A percentile compares a stretch with the other conserved stretches of the same genome.
phyloP scores from a whole-genome alignment of 2,329 filamentous ascomycete genomes.

The Claviceps sp. region DNA sequence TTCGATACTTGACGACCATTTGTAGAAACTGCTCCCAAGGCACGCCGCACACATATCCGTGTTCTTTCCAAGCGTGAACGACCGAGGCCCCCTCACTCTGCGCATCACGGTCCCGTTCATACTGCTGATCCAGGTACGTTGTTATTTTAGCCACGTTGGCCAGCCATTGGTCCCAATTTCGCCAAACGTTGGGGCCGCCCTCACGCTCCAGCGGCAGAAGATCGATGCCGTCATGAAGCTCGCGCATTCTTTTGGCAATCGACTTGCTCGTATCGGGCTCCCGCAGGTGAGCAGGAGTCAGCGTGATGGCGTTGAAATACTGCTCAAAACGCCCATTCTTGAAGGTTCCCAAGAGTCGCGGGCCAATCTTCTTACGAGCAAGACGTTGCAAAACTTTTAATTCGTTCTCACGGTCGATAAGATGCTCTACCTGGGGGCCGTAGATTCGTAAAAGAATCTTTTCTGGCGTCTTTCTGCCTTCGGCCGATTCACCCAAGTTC shows the following conservation, averaged over 20 bases:
- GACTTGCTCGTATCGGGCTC: slow-evolving; percentile 74
- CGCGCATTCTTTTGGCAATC: slow-evolving; percentile 95
- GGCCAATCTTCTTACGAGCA: slow-evolving; percentile 84
- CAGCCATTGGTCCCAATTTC: slow-evolving; percentile 92
- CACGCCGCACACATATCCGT: slow-evolving; percentile 68
- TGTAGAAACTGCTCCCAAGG: slow-evolving; percentile 68
- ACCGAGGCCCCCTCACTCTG: slow-evolving; percentile 13
- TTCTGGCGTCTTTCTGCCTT: slow-evolving; percentile 31
- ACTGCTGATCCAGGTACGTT: slow-evolving; percentile 42
- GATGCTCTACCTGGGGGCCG: slow-evolving; percentile 84
- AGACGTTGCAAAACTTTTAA: slow-evolving; percentile 74
- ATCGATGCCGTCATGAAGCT: slow-evolving; percentile 88
- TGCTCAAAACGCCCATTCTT: slow-evolving; percentile 92
- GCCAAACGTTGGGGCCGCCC: slow-evolving; percentile 71
- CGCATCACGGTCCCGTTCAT: slow-evolving; percentile 28
- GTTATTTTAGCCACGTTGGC: slow-evolving; percentile 49
- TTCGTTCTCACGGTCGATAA: slow-evolving; percentile 89
- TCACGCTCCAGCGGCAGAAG: slow-evolving; percentile 65
- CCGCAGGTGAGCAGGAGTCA: slow-evolving; percentile 65
- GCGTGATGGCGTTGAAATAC: slow-evolving; percentile 72
- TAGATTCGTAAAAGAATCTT: slow-evolving; percentile 88
- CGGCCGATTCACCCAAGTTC: slow-evolving; percentile 30
- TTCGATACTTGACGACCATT: slow-evolving; percentile 64
- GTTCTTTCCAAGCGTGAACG: slow-evolving; percentile 47
- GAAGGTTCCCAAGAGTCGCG: slow-evolving; percentile 81